Base-by-base conservation (phyloP, 2,329 filamentous ascomycete genomes). In the Alternaria gaisen region DNA sequence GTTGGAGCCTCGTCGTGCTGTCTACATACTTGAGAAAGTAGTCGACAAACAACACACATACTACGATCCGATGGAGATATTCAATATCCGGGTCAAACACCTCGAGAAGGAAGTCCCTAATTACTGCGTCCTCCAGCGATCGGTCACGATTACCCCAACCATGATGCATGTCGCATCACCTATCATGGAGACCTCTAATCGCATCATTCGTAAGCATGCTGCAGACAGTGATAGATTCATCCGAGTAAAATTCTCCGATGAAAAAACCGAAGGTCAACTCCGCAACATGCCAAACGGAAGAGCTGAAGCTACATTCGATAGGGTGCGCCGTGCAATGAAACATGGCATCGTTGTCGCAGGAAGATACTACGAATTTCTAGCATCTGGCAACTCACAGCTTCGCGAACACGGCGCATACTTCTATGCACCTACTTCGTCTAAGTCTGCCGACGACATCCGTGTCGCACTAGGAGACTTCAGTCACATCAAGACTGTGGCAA, bases 321-420 rank as follows among this genome's bases (percentile, higher is more conserved):
- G 93, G 12, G 85, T 97, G 20, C 87, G 88, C 64, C 85, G 90
- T 48, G 86, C 90, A 0, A 81, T 98, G 72, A 84, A 81, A 44
- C 87, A 95, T 56, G 95, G 95, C 0, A 94, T 99, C 66, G 83
- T 83, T 0, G 89, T 99, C 51, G 95, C 92, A 5, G 91, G 90
- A 64, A 89, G 92, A 8, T 87, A 88, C 60, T 99, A 93, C 77
- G 87, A 94, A 68, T 98, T 98, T 66, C 86, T 99, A 26, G 95
- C 94, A 0, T 97, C 94, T 80, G 94, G 95, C 0, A 98, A 95
- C 77, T 97, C 95, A 0, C 95, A 99, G 71, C 91, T 99, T 61
- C 88, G 94, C 53, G 94, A 98, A 73, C 89, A 94, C 68, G 91
- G 94, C 0, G 94, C 92, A 0, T 98, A 95, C 73, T 97, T 99